Evolutionary conservation across 768 basidiomycete species (phyloP).

Genomic region (Clitopilus passeckerianus): DNA sequence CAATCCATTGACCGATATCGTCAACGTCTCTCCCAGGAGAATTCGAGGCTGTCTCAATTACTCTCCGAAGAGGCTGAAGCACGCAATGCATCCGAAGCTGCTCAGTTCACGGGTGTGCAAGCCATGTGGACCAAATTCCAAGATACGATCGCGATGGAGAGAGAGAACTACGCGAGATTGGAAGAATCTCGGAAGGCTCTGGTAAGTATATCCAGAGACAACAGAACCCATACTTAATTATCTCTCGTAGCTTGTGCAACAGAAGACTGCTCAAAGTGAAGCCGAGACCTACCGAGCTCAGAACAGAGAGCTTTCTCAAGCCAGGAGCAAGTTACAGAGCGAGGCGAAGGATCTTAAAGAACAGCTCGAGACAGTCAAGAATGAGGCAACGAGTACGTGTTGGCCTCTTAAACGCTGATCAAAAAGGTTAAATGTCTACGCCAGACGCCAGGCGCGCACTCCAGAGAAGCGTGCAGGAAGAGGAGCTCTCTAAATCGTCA

Average conservation of each 20-base stretch:
- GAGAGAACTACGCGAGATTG: slow-evolving; percentile 55
- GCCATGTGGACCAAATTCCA: slow-evolving; percentile 66
- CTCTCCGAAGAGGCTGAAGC: slow-evolving; percentile 62
- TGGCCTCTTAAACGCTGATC: neutral
- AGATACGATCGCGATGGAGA: slow-evolving; percentile 51
- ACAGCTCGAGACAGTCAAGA: slow-evolving; percentile 52
- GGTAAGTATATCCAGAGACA: slow-evolving; percentile 30
- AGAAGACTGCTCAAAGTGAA: slow-evolving; percentile 59
- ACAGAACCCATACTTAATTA: neutral
- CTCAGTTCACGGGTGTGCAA: slow-evolving; percentile 59
- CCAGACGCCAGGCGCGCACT: slow-evolving; percentile 57
- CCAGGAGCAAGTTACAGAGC: slow-evolving; percentile 53
- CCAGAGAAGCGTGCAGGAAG: slow-evolving; percentile 55
- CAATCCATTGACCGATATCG: slow-evolving; percentile 56
- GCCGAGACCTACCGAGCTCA: slow-evolving; percentile 62
- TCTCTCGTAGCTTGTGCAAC: slow-evolving; percentile 53
- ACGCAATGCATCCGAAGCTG: slow-evolving; percentile 53
- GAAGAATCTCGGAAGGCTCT: slow-evolving; percentile 71
- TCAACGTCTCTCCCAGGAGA: slow-evolving; percentile 52
- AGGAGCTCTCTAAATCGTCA: slow-evolving; percentile 54
- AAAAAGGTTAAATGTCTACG: slow-evolving; percentile 4
- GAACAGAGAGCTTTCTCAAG: slow-evolving; percentile 49
- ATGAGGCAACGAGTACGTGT: slow-evolving; percentile 51
- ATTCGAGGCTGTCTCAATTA: slow-evolving; percentile 46
- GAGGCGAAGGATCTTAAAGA: slow-evolving; percentile 51